Evolutionary conservation across 2,329 filamentous ascomycete genomes (phyloP), one percentile per base, ranked within the genome.

Genomic region (Aureobasidium subglaciale): DNA sequence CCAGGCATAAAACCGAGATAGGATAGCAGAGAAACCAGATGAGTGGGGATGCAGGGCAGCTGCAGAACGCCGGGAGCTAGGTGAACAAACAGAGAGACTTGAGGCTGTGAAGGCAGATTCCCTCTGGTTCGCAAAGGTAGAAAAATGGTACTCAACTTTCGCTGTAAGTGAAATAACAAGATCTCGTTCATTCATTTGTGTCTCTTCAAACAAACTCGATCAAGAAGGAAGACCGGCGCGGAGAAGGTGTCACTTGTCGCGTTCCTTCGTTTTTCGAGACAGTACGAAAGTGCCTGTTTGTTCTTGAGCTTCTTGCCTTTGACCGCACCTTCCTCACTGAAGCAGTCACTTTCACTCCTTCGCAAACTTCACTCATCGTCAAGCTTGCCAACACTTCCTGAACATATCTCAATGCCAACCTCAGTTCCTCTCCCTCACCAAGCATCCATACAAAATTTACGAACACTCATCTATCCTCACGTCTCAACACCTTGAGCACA

Each of bases 251-350:
- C n/a, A n/a, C n/a, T n/a, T 15, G 13, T 32, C 45, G 15, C 32
- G 16, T 20, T 37, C 46, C 38, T 29, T 11, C 22, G 29, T 24
- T n/a, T 27, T 50, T 24, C 46, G 25, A 50, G 32, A 50, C 46
- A 38, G 45, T 40, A 18, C 20, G 37, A 37, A 49, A n/a, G 46
- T 29, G 46, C n/a, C 24, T 50, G 46, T 32, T 32, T 30, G 42
- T 20, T 11, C 27, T 30, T 16, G n/a, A n/a, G 27, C 46, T 25
- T 35, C 5, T 24, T 8, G 42, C 16, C 42, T 32, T 45, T 32
- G 42, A 45, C 18, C 41, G 38, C 34, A 56, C 54, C 38, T 58
- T 41, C 57, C 49, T 35, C 45, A 45, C 42, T 56, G n/a, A 34
- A 7, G 16, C 58, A 34, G 29, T 16, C 30, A 20, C 32, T 18